Evolutionary conservation across 495 filamentous ascomycete genomes (phyloP), one percentile per base, ranked within the genome.

Genomic region (Chaetomium fimeti): DNA sequence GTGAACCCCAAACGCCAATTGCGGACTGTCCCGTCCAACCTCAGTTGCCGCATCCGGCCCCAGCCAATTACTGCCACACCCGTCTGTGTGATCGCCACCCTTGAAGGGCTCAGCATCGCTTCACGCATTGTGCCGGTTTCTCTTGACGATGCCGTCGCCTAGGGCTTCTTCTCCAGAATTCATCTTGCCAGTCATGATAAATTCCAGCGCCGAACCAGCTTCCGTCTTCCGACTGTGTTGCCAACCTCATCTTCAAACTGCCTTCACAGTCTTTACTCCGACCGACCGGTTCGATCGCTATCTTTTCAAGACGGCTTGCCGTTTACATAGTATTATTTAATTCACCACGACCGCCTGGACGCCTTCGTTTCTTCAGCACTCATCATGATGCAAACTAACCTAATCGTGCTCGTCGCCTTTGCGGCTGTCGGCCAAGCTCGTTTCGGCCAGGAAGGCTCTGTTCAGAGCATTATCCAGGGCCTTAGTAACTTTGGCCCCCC

Each of bases 381-480:
- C 49, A 63, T 8, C 38, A 73, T 73, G 67, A 73, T 73, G 69
- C 69, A 71, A 6, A 43, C 62, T 63, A 69, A 68, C 56, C 25
- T 67, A 5, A 36, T 67, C 47, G n/a, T 67, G 49, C 57, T 73
- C 56, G 43, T 59, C 52, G 64, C 65, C 61, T 60, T 84, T 9
- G 56, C 79, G 51, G 75, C 80, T 40, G 64, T 81, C 22, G 74
- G 73, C 63, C 72, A 83, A 51, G 81, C 84, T 57, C 79, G 83
- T 57, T 86, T 87, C 71, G 77, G 79, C 36, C 80, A 83, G 69
- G 84, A 87, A 68, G 80, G 84, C 36, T 40, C 72, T 20, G 76
- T 83, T 38, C 81, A 83, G 53, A 66, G 57, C 16, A 71, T 72
- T 52, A 78, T 87, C 60, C 63, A 69, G 40, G 78, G 72, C 45